Conservation (phyloP, 1,139 yeast genomes). For the Scheffersomyces titani region DNA sequence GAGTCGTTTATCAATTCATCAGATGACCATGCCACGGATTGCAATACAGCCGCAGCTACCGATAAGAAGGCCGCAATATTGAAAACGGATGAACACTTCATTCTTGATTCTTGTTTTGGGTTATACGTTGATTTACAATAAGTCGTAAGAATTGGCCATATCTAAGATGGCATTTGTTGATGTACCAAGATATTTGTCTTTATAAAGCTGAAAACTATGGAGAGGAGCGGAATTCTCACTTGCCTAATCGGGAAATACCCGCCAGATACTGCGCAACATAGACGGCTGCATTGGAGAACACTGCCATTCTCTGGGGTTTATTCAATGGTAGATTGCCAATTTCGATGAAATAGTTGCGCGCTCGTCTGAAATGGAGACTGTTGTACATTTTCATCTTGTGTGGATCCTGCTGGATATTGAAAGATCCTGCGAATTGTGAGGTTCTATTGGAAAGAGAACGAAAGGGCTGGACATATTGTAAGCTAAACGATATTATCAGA, state of each 20-base stretch:
- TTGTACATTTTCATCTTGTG: not conserved
- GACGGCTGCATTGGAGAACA: not conserved
- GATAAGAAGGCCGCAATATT: not conserved
- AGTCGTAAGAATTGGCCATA: not conserved
- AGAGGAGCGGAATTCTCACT: not conserved
- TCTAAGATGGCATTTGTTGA: not conserved
- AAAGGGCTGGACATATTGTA: too few species aligned
- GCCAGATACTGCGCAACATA: not conserved
- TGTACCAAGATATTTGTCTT: not conserved
- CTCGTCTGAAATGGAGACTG: not conserved
- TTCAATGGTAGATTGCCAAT: not conserved
- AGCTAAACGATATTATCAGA: too few species aligned
- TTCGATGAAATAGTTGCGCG: not conserved
- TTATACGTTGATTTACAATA: not conserved
- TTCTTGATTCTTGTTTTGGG: not conserved
- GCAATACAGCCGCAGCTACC: not conserved
- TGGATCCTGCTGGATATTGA: not conserved
- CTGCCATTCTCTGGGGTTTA: not conserved
- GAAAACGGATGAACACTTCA: not conserved
- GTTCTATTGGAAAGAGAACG: too few species aligned
- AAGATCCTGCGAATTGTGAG: not conserved
- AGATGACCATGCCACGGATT: not conserved
- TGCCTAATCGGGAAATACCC: slow-evolving; percentile 1
- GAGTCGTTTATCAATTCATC: not conserved
- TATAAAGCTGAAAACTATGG: not conserved